Evolutionary conservation across 192 early-diverging fungal species (phyloP), one percentile per base, ranked within the genome.

Genomic region (Coemansia umbellata): DNA sequence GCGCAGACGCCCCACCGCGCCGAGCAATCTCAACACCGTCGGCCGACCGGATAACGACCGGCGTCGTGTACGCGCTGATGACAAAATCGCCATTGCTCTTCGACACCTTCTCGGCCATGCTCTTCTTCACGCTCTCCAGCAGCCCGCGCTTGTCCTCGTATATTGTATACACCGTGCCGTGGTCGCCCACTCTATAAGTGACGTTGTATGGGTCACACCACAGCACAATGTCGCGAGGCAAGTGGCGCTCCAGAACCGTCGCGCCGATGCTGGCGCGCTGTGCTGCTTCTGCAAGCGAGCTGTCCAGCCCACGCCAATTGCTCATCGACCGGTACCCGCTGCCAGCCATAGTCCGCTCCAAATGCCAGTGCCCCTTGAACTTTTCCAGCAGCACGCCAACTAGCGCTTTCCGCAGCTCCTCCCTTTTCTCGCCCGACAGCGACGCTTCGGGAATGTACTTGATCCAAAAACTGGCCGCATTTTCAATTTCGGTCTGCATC

Each of bases 261-360:
- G 81, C 53, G 2, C 79, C 39, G 21, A 86, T 55, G 15, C 41
- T 53, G 5, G 80, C 69, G 17, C 67, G 64, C 32, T 69, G 19
- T 18, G 83, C 85, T 19, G 86, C 86, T 63, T 55, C 53, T 31
- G 78, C 60, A 8, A 92, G 50, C 17, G 80, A 54, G 13, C 78
- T 55, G 68, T 92, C 90, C 14, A 88, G 71, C 30, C 74, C 60
- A 45, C 78, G 81, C 70, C 85, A 88, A 55, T 83, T 85, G 32
- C 85, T 82, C 53, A 92, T 78, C 18, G 88, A 83, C 69, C 90
- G 75, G 77, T 86, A 92, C 19, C 74, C 90, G 63, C 87, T 90
- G 45, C 90, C 90, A 15, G 56, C 62, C 36, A 60, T 64, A 13
- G 89, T 86, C 30, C 76, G 68, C 33, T 82, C 66, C 5, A 79